These are phyloP conservation scores for Leishmania braziliensis DNA, from an alignment of 208 protist genomes.

Conservation along the genomic window DNA sequence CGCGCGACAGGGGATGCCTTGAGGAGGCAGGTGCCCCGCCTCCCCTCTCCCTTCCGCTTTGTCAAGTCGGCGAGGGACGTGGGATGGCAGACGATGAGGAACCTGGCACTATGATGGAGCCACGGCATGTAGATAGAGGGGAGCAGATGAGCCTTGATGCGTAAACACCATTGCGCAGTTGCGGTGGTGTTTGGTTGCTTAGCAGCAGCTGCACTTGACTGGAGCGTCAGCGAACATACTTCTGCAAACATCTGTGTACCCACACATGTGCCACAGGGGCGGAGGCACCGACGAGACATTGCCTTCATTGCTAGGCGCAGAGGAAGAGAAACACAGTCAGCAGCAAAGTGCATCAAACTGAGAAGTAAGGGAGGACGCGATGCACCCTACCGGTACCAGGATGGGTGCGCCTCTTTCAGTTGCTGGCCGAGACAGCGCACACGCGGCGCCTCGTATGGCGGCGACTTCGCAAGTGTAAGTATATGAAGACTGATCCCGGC, in stretches of 20 bases:
- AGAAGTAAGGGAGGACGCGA: background rate
- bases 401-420: slow-evolving; percentile 77
- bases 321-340: slow-evolving; percentile 1
- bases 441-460: slow-evolving; percentile 66
- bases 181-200: background rate
- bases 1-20: background rate
- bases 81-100: background rate
- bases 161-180: background rate
- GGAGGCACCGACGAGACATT: background rate
- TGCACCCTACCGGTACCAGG: slow-evolving; percentile 66
- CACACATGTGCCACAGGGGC: background rate
- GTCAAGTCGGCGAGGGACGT: background rate
- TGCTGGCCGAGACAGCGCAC: slow-evolving; percentile 79
- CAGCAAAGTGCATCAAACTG: background rate
- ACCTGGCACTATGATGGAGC: too few species aligned
- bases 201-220: background rate
- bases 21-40: background rate
- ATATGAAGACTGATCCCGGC: slow-evolving; percentile 49
- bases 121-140: background rate
- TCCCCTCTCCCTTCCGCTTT: background rate
- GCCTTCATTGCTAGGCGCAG: background rate
- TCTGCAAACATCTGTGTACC: background rate
- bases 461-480: slow-evolving; percentile 39
- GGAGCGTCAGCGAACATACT: background rate
- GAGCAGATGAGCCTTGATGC: background rate